A percentile compares a stretch with the other conserved stretches of the same genome.
These are phyloP conservation scores for Trichoderma simmonsii DNA, from an alignment of 2,329 filamentous ascomycete genomes.

Conservation along the genomic window DNA sequence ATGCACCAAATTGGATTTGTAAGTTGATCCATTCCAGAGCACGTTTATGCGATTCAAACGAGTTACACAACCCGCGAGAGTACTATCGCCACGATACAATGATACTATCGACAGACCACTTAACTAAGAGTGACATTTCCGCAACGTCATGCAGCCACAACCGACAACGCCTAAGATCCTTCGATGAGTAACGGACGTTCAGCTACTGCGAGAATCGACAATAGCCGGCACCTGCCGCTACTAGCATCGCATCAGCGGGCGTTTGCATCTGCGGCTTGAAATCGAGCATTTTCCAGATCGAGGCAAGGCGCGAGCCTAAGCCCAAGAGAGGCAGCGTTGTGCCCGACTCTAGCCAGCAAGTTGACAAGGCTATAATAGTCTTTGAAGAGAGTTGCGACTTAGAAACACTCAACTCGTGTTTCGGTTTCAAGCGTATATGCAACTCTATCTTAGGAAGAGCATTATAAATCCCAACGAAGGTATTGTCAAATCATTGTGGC, in stretches of 20 bases:
- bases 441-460: background rate
- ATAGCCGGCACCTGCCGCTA: background rate
- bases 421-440: background rate
- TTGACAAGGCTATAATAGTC: background rate
- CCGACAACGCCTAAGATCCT: background rate
- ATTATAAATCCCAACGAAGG: background rate
- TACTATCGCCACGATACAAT: background rate
- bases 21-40: background rate
- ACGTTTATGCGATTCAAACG: background rate
- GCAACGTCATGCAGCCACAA: background rate
- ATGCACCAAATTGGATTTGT: background rate
- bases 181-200: background rate
- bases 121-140: background rate
- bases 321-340: background rate
- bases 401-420: background rate
- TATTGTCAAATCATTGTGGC: background rate
- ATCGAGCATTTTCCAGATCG: background rate
- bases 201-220: background rate
- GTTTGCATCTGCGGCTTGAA: background rate
- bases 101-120: background rate
- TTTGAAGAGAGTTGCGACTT: background rate
- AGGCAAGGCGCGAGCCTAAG: background rate
- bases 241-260: background rate
- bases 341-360: background rate
- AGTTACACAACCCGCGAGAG: background rate